Evolutionary conservation across 805 yeast species (phyloP), one percentile per base, ranked within the genome.

Genomic region (Candida alai): DNA sequence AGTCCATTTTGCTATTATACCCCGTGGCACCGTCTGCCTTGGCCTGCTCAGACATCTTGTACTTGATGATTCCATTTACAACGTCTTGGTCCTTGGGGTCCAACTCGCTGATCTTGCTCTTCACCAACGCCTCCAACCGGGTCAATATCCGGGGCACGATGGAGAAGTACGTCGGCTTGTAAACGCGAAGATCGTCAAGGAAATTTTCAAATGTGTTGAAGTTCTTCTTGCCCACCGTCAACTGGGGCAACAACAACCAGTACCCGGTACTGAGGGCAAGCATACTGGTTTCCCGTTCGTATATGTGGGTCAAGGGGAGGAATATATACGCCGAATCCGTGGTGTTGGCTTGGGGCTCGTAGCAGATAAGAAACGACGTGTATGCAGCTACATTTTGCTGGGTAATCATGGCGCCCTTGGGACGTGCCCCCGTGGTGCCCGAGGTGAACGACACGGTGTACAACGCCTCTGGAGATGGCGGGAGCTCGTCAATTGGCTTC

Each of bases 341-440:
- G 2, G 27, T 29, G 8, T 28, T 36, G 23, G 37, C 40, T 24
- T 33, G 34, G 5, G 40, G 37, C 19, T 40, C 32, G 12, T 16
- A 22, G n/a, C 33, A 19, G 9, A 34, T 24, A 7, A 43, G 41
- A 30, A 41, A 34, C 4, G 41, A 15, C 3, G 43, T 40, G 13
- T 47, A 51, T 10, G 51, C 34, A 14, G 49, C 46, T 4, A 49
- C 51, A 26, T 39, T 44, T 11, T 34, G 34, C 26, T 54, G 60
- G 12, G 51, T 39, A 41, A 81, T 61, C 19, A 78, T 75, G 17
- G 80, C 90, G 48, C 90, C 90, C 62, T 84, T 84, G 41, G 90
- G 86, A 35, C 57, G 47, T 27, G 79, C 73, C 36, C 93, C 89
- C n/a, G 84, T 78, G 15, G 86, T 79, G 26, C 75, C 70, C 5